A percentile compares a stretch with the other conserved stretches of the same genome.
phyloP scores from a whole-genome alignment of 495 filamentous ascomycete species.

The Xylaria acuta region DNA sequence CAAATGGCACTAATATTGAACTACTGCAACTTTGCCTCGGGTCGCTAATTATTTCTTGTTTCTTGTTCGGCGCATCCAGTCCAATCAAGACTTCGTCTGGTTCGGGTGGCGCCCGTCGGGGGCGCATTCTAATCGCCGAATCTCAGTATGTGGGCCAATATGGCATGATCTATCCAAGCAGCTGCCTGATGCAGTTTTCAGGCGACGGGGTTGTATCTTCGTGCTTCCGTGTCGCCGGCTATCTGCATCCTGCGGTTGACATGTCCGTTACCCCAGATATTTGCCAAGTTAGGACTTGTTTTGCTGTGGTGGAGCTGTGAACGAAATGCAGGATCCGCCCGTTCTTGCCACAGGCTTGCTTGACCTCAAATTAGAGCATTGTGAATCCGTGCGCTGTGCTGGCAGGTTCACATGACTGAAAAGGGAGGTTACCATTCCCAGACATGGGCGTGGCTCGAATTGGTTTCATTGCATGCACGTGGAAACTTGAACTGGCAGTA shows the following conservation, averaged over 20 bases:
- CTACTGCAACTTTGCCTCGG: neutral
- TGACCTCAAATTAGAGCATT: neutral
- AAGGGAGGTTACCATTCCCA: neutral
- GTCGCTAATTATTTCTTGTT: neutral
- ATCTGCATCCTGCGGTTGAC: neutral
- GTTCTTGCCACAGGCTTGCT: no score
- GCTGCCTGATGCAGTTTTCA: neutral
- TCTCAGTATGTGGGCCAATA: conserved; percentile 2
- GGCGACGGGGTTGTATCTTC: neutral
- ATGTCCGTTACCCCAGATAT: neutral
- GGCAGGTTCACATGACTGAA: conserved; percentile 3
- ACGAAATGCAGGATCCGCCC: neutral
- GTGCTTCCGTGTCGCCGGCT: neutral
- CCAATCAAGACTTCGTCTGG: neutral
- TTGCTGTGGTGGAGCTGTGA: no score
- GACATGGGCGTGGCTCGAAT: neutral
- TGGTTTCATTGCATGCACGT: conserved; percentile 4
- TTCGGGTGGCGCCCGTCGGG: neutral
- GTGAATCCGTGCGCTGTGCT: conserved; percentile 11
- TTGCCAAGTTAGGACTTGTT: neutral
- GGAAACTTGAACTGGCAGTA: neutral
- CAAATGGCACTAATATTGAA: neutral
- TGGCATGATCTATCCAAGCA: neutral
- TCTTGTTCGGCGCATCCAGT: neutral
- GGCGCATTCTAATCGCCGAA: neutral